Percentiles rank a stretch among this genome's conserved stretches.
These are phyloP conservation scores for Triticum dicoccoides DNA, from an alignment of 176 grass and related monocot genomes.

Conservation along the genomic window DNA sequence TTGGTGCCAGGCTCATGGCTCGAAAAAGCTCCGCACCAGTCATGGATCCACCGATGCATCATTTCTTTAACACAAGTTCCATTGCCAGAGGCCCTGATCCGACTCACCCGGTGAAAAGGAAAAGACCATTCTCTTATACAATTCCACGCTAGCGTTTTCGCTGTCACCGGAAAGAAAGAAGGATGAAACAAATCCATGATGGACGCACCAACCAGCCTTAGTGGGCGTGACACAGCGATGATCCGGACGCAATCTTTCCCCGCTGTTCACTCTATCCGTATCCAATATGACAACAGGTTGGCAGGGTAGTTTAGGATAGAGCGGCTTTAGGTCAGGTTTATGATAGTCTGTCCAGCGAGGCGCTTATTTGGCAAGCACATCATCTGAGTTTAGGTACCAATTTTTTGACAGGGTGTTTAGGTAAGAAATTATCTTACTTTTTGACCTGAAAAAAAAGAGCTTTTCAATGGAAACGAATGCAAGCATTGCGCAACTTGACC, in stretches of 20 bases:
- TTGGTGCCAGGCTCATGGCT: background rate
- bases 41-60: background rate
- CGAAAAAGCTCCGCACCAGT: background rate
- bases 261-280: conserved; percentile 26
- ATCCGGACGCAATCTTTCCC: conserved; percentile 42
- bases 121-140: background rate
- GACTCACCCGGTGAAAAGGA: background rate
- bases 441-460: background rate
- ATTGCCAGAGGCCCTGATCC: background rate
- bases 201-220: conserved; percentile 2
- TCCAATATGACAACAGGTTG: background rate
- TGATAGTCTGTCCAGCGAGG: background rate
- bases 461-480: background rate
- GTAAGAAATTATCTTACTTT: background rate
- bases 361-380: conserved; percentile 12
- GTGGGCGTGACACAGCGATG: conserved; percentile 38
- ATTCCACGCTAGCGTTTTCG: background rate
- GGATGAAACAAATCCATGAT: background rate
- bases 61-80: background rate
- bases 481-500: background rate
- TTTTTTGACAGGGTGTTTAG: no score
- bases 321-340: background rate
- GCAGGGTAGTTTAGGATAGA: conserved; percentile 3
- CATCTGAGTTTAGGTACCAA: background rate
- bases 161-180: conserved; percentile 34